Conservation (phyloP, 257 asterid species). For the Nicotiana paniculata region DNA sequence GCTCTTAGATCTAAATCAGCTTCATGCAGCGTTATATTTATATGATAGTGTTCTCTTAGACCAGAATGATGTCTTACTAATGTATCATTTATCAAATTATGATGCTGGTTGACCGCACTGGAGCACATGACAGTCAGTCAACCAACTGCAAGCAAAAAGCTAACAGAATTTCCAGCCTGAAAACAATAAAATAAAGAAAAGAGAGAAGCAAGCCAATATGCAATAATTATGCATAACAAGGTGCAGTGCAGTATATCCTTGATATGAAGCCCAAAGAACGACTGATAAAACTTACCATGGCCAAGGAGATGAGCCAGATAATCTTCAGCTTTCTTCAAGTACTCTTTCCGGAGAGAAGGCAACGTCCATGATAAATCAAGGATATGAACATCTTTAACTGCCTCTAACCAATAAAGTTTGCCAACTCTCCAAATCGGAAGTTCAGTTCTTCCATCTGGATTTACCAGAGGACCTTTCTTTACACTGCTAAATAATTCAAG, state of each 20-base stretch:
- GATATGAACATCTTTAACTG: constrained; percentile 88
- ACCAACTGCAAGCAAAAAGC: neutral
- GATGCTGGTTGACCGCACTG: neutral
- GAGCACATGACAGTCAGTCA: neutral
- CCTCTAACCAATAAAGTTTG: constrained; percentile 80
- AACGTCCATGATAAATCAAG: constrained; percentile 88
- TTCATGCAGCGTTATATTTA: neutral
- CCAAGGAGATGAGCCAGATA: constrained; percentile 94
- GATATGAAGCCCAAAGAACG: neutral
- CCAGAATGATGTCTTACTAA: neutral
- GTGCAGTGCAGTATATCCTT: neutral
- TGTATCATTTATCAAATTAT: neutral
- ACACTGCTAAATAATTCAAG: constrained; percentile 70
- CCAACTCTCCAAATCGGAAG: constrained; percentile 80
- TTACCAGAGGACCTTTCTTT: constrained; percentile 49
- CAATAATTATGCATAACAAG: neutral
- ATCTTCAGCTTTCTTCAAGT: constrained; percentile 86
- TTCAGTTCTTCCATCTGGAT: constrained; percentile 39
- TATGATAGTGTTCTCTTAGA: neutral
- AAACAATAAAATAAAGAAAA: neutral
- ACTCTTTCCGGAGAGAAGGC: constrained; percentile 80
- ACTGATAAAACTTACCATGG: constrained; percentile 54
- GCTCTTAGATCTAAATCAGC: neutral
- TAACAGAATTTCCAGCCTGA: neutral
- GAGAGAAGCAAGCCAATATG: neutral